Percentiles rank a stretch among this genome's conserved stretches.
These are phyloP conservation scores for Pseudocercospora musae DNA, from an alignment of 2,329 filamentous ascomycete species.

Conservation along the genomic window DNA sequence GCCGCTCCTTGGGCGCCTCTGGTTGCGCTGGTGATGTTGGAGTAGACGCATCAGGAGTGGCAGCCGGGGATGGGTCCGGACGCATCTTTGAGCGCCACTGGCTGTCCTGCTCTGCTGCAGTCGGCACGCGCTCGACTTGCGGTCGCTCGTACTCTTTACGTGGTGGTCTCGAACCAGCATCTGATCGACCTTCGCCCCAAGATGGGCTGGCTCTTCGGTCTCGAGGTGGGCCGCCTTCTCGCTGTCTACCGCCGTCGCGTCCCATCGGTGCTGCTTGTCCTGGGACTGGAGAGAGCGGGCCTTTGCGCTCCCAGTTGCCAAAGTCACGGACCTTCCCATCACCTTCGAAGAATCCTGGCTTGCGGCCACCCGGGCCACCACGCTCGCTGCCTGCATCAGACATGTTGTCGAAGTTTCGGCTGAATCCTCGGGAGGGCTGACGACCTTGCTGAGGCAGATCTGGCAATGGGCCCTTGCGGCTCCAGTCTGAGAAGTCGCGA, in stretches of 20 bases:
- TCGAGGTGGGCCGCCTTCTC: constrained; percentile 57
- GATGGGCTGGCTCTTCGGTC: constrained; percentile 60
- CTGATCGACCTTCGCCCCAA: constrained; percentile 67
- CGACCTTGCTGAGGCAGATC: constrained; percentile 58
- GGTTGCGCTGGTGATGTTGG: constrained; percentile 67
- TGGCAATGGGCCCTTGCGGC: constrained; percentile 83
- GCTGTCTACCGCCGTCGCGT: constrained; percentile 58
- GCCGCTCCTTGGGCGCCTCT: constrained; percentile 62
- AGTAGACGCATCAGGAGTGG: constrained; percentile 70
- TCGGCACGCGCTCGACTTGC: constrained; percentile 66
- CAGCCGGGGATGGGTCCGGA: constrained; percentile 67
- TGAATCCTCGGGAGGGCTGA: constrained; percentile 46
- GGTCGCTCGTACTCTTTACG: constrained; percentile 71
- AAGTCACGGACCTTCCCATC: constrained; percentile 79
- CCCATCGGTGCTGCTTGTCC: constrained; percentile 39
- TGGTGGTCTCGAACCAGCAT: constrained; percentile 76
- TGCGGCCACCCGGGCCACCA: constrained; percentile 51
- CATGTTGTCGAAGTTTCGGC: constrained; percentile 37
- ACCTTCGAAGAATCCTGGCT: constrained; percentile 63
- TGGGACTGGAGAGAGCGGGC: constrained; percentile 73
- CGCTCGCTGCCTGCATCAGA: constrained; percentile 54
- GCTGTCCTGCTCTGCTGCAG: constrained; percentile 86
- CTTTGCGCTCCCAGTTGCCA: constrained; percentile 90
- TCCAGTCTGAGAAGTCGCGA: constrained; percentile 86
- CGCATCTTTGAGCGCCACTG: constrained; percentile 92